A percentile compares a stretch with the other conserved stretches of the same genome.
These are phyloP conservation scores for Scedosporium minutisporum DNA, from an alignment of 2,329 filamentous ascomycete genomes.

Conservation along the genomic window DNA sequence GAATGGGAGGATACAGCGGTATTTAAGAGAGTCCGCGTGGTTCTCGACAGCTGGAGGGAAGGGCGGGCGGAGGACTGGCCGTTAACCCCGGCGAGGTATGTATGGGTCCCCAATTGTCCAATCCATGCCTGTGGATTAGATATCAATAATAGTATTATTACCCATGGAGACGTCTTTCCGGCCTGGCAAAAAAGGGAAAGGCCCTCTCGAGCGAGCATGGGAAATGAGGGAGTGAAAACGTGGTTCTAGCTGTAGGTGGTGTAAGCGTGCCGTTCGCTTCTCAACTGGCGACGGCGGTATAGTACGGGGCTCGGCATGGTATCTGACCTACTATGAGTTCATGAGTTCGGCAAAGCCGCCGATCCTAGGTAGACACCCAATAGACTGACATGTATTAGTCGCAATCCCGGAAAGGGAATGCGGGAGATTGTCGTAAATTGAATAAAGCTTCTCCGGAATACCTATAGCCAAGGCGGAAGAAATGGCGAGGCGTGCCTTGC, in stretches of 20 bases:
- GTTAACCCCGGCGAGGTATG: not conserved
- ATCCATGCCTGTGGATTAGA: constrained; percentile 2
- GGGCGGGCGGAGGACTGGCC: not conserved
- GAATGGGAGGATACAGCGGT: not conserved
- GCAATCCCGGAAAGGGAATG: not conserved
- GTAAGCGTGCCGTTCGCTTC: not conserved
- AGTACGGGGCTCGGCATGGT: constrained; percentile 2
- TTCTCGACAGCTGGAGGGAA: not conserved
- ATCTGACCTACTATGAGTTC: not conserved
- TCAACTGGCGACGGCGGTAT: constrained; percentile 2
- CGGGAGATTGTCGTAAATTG: constrained; percentile 1
- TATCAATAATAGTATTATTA: not conserved
- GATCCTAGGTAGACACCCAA: not conserved
- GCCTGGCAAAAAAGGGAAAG: constrained; percentile 1
- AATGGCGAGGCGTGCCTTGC: not conserved
- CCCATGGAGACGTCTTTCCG: not conserved
- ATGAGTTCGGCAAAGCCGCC: not conserved
- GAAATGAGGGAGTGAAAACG: not conserved
- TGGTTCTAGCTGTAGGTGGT: not conserved
- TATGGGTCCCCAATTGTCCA: not conserved
- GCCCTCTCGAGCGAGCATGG: not conserved
- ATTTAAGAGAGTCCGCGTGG: not conserved
- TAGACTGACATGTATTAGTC: constrained; percentile 1
- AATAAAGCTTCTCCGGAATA: not conserved
- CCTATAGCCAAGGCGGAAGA: not conserved